Evolutionary conservation across 306 rosid genomes (phyloP).

Genomic region (Cicer pinnatifidum): DNA sequence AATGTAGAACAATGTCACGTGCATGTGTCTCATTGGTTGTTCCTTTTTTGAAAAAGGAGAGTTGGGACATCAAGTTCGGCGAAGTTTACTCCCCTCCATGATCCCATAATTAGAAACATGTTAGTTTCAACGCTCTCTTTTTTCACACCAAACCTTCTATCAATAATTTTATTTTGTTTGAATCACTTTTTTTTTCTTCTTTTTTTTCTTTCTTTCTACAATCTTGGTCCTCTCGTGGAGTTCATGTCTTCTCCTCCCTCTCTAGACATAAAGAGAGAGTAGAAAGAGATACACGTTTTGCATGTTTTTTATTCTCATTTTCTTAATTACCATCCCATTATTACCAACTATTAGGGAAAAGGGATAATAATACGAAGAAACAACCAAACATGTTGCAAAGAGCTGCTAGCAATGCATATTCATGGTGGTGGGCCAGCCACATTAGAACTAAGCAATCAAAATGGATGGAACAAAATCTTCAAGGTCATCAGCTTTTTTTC

Average conservation of each 20-base stretch:
- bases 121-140: constrained; percentile 49
- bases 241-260: constrained; percentile 56
- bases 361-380: constrained; percentile 11
- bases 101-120: constrained; percentile 60
- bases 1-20: neutral
- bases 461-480: constrained; percentile 96
- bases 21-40: neutral
- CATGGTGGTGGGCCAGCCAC: constrained; percentile 99
- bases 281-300: constrained; percentile 43
- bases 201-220: neutral
- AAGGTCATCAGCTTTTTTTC: constrained; percentile 52
- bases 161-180: constrained; percentile 21
- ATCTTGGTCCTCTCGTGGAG: constrained; percentile 35
- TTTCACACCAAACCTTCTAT: constrained; percentile 21
- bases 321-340: constrained; percentile 15
- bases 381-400: constrained; percentile 76
- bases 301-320: constrained; percentile 41
- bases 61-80: constrained; percentile 53
- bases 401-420: constrained; percentile 99
- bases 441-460: constrained; percentile 97
- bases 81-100: constrained; percentile 87
- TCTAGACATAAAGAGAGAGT: constrained; percentile 41
- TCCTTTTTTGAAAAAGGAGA: neutral
- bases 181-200: constrained; percentile 27
- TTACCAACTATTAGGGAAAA: constrained; percentile 29